Evolutionary conservation across 495 filamentous ascomycete species (phyloP).

Genomic region (Aspergillus steynii): DNA sequence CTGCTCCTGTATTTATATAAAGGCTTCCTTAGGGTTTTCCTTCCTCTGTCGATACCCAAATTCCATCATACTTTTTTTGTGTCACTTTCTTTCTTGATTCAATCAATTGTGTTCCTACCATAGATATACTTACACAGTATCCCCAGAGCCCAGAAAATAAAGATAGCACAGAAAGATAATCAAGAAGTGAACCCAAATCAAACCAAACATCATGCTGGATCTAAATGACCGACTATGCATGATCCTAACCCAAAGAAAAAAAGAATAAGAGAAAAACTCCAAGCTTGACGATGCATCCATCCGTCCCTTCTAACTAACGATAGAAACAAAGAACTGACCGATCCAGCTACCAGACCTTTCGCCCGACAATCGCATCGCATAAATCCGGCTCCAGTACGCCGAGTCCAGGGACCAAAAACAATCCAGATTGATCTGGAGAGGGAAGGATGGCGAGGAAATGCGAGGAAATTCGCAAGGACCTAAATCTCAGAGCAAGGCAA

Average conservation of each 20-base stretch:
- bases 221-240: constrained; percentile 8
- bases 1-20: constrained; percentile 1
- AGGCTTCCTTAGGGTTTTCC: neutral
- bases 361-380: neutral
- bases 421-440: neutral
- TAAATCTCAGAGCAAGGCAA: constrained; percentile 2
- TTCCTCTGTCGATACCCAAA: constrained; percentile 20
- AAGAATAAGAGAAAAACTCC: constrained; percentile 10
- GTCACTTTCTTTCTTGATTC: neutral
- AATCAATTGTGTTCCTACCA: constrained; percentile 11
- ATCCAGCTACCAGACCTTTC: neutral
- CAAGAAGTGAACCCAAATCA: neutral
- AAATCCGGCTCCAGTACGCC: constrained; percentile 4
- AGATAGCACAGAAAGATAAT: neutral
- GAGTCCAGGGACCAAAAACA: neutral
- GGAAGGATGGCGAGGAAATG: neutral
- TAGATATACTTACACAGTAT: constrained; percentile 7
- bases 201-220: neutral
- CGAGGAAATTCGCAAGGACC: neutral
- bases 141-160: constrained; percentile 1
- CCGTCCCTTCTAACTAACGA: constrained; percentile 13
- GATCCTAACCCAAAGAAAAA: constrained; percentile 5
- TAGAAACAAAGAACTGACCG: neutral
- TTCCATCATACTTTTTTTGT: neutral
- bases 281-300: constrained; percentile 5